Percentiles rank a stretch among this genome's conserved stretches.
Evolutionary conservation across 2,329 filamentous ascomycete genomes (phyloP).

Genomic region (Penicillium sp.): DNA sequence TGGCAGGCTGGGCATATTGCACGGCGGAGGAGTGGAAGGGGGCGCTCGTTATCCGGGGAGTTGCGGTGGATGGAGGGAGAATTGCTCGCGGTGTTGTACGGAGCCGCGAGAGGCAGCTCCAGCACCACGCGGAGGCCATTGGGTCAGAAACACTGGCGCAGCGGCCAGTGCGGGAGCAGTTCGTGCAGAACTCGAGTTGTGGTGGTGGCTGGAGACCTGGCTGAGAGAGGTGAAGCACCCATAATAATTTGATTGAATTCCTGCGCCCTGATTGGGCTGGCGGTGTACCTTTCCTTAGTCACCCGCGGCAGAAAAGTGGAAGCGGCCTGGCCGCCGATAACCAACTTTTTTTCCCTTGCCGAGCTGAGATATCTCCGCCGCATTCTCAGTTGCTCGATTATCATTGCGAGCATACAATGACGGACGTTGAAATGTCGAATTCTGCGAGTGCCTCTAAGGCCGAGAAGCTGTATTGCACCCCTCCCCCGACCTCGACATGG

Average conservation of each 20-base stretch:
- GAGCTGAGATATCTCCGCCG: slow-evolving; percentile 11
- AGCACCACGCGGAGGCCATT: slow-evolving; percentile 59
- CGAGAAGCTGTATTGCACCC: slow-evolving; percentile 41
- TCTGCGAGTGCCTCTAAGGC: slow-evolving; percentile 34
- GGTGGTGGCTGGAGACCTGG: slow-evolving; percentile 7
- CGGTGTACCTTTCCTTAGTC: slow-evolving; percentile 21
- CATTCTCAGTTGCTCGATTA: slow-evolving; percentile 2
- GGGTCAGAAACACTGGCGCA: slow-evolving; percentile 33
- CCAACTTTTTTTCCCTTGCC: slow-evolving; percentile 33
- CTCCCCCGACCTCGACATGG: slow-evolving; percentile 1
- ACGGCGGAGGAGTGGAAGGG: slow-evolving; percentile 48
- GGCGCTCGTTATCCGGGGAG: slow-evolving; percentile 43
- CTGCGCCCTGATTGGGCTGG: slow-evolving; percentile 25
- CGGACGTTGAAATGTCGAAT: slow-evolving; percentile 29
- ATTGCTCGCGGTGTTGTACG: slow-evolving; percentile 41
- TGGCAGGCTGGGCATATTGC: slow-evolving; percentile 40
- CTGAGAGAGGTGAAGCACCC: slow-evolving; percentile 12
- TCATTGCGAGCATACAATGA: slow-evolving; percentile 24
- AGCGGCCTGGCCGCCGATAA: slow-evolving; percentile 26
- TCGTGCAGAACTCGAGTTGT: slow-evolving; percentile 22
- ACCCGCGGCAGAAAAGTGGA: slow-evolving; percentile 18
- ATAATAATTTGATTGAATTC: slow-evolving; percentile 29
- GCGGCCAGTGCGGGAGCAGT: slow-evolving; percentile 30
- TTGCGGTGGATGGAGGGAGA: slow-evolving; percentile 42
- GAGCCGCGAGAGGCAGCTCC: slow-evolving; percentile 56